These are phyloP conservation scores for Metschnikowia kunwiensis DNA, from an alignment of 805 yeast species.

Conservation along the genomic window DNA sequence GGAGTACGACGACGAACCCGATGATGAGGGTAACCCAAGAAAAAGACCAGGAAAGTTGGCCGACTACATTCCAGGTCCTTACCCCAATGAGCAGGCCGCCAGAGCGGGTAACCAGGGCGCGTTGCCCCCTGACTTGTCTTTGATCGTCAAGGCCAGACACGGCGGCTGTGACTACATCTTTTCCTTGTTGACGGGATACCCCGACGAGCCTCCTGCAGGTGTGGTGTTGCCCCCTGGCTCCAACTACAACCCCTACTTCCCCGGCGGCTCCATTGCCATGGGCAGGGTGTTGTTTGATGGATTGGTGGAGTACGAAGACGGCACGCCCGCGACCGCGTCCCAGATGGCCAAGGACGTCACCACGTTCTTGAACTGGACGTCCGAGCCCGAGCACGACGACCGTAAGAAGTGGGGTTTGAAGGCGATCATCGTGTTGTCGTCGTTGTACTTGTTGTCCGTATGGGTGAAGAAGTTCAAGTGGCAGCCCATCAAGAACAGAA, in stretches of 20 bases:
- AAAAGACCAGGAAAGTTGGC: constrained; percentile 98
- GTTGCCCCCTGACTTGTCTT: constrained; percentile 94
- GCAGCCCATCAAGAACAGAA: constrained; percentile 93
- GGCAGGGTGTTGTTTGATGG: constrained; percentile 97
- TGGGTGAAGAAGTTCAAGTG: constrained; percentile 98
- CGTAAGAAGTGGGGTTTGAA: constrained; percentile 96
- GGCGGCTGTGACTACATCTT: constrained; percentile 96
- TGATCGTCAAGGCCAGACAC: constrained; percentile 98
- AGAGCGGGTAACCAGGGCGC: constrained; percentile 99
- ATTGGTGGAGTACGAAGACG: constrained; percentile 97
- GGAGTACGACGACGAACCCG: constrained; percentile 96
- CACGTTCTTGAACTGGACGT: constrained; percentile 95
- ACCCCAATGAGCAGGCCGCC: constrained; percentile 97
- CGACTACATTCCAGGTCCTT: constrained; percentile 92
- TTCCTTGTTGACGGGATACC: constrained; percentile 94
- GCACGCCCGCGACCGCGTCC: constrained; percentile 96
- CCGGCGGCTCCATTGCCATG: constrained; percentile 99
- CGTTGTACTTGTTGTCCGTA: constrained; percentile 76
- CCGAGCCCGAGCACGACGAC: constrained; percentile 98
- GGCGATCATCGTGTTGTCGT: constrained; percentile 75
- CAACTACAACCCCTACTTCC: constrained; percentile 99
- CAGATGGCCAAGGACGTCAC: constrained; percentile 99
- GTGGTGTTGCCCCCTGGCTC: constrained; percentile 88
- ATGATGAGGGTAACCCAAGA: constrained; percentile 95
- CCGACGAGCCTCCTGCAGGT: constrained; percentile 99